Percentiles rank a stretch among this genome's conserved stretches.
phyloP scores from a whole-genome alignment of 2,329 filamentous ascomycete genomes.

The Sporothrix curviconia region DNA sequence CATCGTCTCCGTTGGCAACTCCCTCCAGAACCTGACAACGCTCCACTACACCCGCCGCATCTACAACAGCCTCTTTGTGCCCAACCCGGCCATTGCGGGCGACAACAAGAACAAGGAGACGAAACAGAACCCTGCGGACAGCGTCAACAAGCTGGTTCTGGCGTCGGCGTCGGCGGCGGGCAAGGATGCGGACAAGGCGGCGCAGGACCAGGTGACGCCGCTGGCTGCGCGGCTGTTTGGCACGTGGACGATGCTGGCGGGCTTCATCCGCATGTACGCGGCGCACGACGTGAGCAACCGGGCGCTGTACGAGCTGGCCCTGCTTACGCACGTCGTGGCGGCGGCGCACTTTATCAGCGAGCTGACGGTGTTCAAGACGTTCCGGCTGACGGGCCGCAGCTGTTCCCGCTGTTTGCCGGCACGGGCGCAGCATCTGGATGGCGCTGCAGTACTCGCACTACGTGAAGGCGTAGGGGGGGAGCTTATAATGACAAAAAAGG shows the following conservation, averaged over 20 bases:
- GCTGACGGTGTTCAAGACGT: slow-evolving; percentile 71
- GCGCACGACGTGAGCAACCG: slow-evolving; percentile 72
- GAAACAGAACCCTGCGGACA: slow-evolving; percentile 43
- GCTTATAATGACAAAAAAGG: not conserved
- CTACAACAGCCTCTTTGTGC: slow-evolving; percentile 63
- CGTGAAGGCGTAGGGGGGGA: slow-evolving; percentile 32
- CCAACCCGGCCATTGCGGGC: slow-evolving; percentile 39
- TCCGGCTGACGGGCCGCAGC: slow-evolving; percentile 54
- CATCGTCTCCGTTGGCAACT: slow-evolving; percentile 75
- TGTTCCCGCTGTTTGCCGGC: slow-evolving; percentile 47
- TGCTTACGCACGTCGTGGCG: slow-evolving; percentile 77
- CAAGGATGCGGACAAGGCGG: slow-evolving; percentile 40
- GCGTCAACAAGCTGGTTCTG: slow-evolving; percentile 47
- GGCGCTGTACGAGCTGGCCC: slow-evolving; percentile 68
- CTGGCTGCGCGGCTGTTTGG: slow-evolving; percentile 76
- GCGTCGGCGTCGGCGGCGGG: slow-evolving; percentile 37
- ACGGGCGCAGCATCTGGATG: slow-evolving; percentile 52
- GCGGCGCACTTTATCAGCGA: slow-evolving; percentile 73
- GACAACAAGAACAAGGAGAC: slow-evolving; percentile 23
- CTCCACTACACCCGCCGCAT: slow-evolving; percentile 78
- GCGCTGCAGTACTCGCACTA: slow-evolving; percentile 62
- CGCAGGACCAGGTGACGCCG: slow-evolving; percentile 59
- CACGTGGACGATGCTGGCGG: slow-evolving; percentile 77
- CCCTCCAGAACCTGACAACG: slow-evolving; percentile 74
- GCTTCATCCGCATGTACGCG: slow-evolving; percentile 72